Evolutionary conservation across 257 asterid species (phyloP), one percentile per base, ranked within the genome.

Genomic region (Fraxinus excelsior): DNA sequence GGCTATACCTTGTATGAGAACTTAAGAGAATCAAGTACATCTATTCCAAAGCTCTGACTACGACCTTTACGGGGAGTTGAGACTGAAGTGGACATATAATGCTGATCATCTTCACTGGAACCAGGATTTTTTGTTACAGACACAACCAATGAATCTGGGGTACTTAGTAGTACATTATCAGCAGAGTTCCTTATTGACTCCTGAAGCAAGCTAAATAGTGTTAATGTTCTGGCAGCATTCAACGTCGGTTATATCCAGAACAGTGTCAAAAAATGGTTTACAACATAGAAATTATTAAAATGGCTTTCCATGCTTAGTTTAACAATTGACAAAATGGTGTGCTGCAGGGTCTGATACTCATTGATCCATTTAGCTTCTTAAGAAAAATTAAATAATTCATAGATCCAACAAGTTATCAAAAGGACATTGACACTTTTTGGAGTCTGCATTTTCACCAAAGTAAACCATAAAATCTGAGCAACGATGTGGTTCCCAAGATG

Each of bases 141-240:
- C 73, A 95, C 96, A 75, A 90, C 93, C 78, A 95, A 83, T 3
- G 94, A 86, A 86, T 93, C 98, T 1, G 97, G 93, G 31, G 94
- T 81, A 86, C 90, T 87, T 75, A 93, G 84, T 77, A 95, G 82
- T 62, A 87, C 83, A 75, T 92, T 89, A 84, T 95, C 99, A 75
- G 99, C 91, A 73, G 99, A 93, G 85, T 91, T 90, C 80, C 99
- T 83, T 53, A 95, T 89, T 60, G 99, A 95, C 76, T 93, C 99
- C 98, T 94, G 91, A 79, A 77, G 73, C 21, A 76, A 77, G 79
- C 72, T 21, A 84, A 86, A 75, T 58, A 37, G 70, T 14, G 74
- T 80, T 79, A 81, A 71, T 74, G 76, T 83, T 82, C 77, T 75
- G 73, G 76, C n/a, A 42, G 32, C 11, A 76, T 28, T 16, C 34